Evolutionary conservation across 2,329 filamentous ascomycete genomes (phyloP).

Genomic region (Monosporascus sp.): DNA sequence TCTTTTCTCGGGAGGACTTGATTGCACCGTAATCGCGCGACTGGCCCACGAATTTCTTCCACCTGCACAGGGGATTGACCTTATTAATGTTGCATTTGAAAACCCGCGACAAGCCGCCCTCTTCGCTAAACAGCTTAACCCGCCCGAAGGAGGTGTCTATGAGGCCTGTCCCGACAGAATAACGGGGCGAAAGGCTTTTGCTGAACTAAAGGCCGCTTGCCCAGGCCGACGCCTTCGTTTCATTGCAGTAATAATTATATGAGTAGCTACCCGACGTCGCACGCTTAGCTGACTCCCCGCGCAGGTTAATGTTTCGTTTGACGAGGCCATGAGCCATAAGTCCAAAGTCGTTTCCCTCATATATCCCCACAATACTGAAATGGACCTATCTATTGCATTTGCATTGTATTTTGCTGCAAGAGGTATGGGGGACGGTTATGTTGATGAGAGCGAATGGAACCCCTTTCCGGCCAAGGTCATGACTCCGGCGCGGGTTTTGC

Average conservation of each 20-base stretch:
- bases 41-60: conserved; percentile 74
- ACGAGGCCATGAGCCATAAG: conserved; percentile 65
- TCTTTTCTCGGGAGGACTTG: conserved; percentile 89
- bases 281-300: neutral
- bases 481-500: conserved; percentile 72
- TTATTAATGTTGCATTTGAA: conserved; percentile 95
- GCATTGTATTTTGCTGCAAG: conserved; percentile 94
- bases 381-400: conserved; percentile 92
- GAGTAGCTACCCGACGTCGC: too few relatives aligned
- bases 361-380: conserved; percentile 91
- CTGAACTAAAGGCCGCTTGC: conserved; percentile 67
- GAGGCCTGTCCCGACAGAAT: conserved; percentile 86
- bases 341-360: conserved; percentile 70
- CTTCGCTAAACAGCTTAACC: conserved; percentile 31
- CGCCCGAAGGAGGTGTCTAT: conserved; percentile 43
- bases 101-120: conserved; percentile 71
- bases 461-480: conserved; percentile 22
- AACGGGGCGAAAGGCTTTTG: conserved; percentile 74
- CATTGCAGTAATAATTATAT: conserved; percentile 47
- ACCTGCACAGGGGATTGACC: conserved; percentile 63
- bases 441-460: conserved; percentile 18
- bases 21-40: conserved; percentile 83
- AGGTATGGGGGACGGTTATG: conserved; percentile 52
- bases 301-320: conserved; percentile 75
- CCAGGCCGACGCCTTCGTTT: conserved; percentile 75